Percentiles rank a stretch among this genome's conserved stretches.
These are phyloP conservation scores for Backusella luteola DNA, from an alignment of 192 early-diverging fungal genomes.

Conservation along the genomic window DNA sequence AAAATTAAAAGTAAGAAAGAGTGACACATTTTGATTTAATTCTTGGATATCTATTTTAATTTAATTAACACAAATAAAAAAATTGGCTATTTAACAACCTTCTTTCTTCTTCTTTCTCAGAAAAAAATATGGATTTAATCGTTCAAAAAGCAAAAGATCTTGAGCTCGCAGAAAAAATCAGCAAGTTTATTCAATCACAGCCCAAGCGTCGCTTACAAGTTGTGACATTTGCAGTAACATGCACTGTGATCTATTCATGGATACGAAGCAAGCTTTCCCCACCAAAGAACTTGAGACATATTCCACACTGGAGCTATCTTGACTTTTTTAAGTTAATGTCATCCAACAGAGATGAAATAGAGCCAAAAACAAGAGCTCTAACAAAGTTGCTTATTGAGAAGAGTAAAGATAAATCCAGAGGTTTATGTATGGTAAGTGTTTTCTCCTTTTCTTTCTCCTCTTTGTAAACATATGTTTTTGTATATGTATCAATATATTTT, in stretches of 20 bases:
- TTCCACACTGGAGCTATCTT: not conserved
- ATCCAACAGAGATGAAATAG: not conserved
- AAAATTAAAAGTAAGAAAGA: not conserved
- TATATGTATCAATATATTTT: not conserved
- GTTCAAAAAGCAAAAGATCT: not conserved
- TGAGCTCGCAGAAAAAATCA: not conserved
- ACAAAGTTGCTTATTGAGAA: not conserved
- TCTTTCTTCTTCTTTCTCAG: not conserved
- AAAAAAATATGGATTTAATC: not conserved
- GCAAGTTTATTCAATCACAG: not conserved
- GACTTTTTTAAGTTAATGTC: not conserved
- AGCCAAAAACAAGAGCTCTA: not conserved
- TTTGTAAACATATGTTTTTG: not conserved
- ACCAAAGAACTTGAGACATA: conserved; percentile 2
- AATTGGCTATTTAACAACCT: not conserved
- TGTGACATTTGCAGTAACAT: not conserved
- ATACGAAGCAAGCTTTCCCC: not conserved
- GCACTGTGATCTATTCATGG: not conserved
- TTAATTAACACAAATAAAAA: not conserved
- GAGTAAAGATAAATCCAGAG: not conserved
- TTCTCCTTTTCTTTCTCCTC: not conserved
- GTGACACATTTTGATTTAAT: not conserved
- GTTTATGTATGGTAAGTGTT: not conserved
- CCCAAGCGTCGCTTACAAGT: not conserved
- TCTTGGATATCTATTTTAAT: not conserved